phyloP scores from a whole-genome alignment of 129 eudicot genomes.

The Escallonia rubra region DNA sequence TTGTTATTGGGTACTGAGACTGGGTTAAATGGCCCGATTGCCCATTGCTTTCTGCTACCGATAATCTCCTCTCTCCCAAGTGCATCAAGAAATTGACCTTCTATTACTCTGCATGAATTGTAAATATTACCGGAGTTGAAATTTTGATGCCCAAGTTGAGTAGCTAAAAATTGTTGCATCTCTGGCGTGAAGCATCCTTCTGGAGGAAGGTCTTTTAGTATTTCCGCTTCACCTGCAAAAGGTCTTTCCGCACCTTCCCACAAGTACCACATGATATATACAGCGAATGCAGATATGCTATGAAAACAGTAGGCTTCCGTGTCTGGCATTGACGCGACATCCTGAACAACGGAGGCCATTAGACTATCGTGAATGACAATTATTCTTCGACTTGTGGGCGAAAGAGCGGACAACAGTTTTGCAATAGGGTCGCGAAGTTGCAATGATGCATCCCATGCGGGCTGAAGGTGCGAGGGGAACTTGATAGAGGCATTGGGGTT shows the following conservation, averaged over 20 bases:
- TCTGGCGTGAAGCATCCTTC: constrained; percentile 22
- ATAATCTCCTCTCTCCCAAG: constrained; percentile 17
- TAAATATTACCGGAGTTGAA: constrained; percentile 37
- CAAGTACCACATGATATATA: not conserved
- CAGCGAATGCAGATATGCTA: constrained; percentile 5
- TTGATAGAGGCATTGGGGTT: constrained; percentile 32
- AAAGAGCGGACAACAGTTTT: constrained; percentile 6
- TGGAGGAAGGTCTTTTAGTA: not conserved
- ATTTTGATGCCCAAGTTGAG: not conserved
- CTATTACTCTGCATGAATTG: constrained; percentile 37
- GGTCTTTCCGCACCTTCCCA: constrained; percentile 25
- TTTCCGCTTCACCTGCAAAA: constrained; percentile 4
- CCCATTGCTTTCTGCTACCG: constrained; percentile 36
- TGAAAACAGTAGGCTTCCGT: constrained; percentile 42
- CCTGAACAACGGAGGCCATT: constrained; percentile 48
- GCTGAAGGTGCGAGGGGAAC: constrained; percentile 58
- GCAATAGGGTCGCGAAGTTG: constrained; percentile 37
- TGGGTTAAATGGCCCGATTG: constrained; percentile 63
- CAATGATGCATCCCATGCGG: constrained; percentile 31
- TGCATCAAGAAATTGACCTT: constrained; percentile 38
- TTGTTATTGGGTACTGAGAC: not conserved
- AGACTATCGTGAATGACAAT: constrained; percentile 33
- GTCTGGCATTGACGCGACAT: constrained; percentile 25
- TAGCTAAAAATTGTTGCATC: constrained; percentile 9
- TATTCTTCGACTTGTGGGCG: constrained; percentile 16